Evolutionary conservation across 345 rosid genomes (phyloP).

Genomic region (Psidium guajava): DNA sequence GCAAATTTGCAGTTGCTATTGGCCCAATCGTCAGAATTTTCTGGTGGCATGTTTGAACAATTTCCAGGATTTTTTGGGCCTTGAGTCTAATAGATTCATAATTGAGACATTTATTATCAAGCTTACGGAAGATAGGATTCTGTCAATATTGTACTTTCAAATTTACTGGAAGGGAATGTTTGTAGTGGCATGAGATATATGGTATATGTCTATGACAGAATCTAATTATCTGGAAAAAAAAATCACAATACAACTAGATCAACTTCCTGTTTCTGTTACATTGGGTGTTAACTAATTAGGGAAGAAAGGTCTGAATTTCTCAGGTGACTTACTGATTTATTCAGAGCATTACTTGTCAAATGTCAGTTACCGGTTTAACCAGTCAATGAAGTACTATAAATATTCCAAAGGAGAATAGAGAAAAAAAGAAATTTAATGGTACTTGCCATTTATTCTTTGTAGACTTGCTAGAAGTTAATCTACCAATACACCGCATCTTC

Average conservation of each 20-base stretch:
- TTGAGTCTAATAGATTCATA: not conserved
- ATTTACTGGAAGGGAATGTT: not conserved
- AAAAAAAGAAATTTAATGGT: not conserved
- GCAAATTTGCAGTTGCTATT: not conserved
- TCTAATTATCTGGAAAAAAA: not conserved
- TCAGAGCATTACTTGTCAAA: not conserved
- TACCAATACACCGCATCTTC: not conserved
- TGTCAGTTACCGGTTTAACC: not conserved
- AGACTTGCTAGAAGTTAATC: not conserved
- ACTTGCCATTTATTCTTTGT: not conserved
- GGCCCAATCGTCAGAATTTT: not conserved
- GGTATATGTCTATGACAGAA: not conserved
- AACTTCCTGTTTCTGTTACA: not conserved
- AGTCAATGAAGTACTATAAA: not conserved
- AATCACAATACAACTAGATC: not conserved
- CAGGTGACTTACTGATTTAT: not conserved
- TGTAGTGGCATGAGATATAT: not conserved
- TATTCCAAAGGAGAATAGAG: not conserved
- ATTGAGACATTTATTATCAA: not conserved
- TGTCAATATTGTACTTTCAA: not conserved
- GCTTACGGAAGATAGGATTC: not conserved
- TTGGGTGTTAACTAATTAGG: not conserved
- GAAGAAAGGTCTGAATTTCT: not conserved
- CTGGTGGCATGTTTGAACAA: not conserved
- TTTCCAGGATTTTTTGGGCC: not conserved